Conservation (phyloP, 768 basidiomycete species). For the Lyophyllum semitale region DNA sequence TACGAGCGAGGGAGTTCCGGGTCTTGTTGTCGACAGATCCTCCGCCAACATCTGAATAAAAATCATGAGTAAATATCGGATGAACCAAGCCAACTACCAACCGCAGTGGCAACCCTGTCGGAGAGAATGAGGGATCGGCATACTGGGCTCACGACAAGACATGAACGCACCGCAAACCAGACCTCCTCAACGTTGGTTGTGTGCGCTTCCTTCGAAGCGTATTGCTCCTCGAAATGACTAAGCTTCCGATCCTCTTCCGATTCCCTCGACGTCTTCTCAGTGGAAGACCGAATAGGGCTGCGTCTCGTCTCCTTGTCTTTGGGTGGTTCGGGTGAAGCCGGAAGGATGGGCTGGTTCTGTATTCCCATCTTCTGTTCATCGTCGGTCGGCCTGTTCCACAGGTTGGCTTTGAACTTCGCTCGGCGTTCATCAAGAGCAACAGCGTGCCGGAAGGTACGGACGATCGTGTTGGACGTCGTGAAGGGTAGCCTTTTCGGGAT, state of each 20-base stretch:
- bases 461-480: slow-evolving; percentile 54
- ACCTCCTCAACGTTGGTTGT: slow-evolving; percentile 58
- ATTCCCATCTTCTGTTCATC: slow-evolving; percentile 29
- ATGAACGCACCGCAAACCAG: slow-evolving; percentile 56
- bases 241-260: slow-evolving; percentile 24
- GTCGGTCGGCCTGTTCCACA: slow-evolving; percentile 43
- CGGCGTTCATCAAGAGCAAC: slow-evolving; percentile 65
- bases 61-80: not conserved
- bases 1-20: slow-evolving; percentile 46
- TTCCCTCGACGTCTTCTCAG: not conserved
- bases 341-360: not conserved
- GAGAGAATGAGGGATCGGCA: not conserved
- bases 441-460: slow-evolving; percentile 64
- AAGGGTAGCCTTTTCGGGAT: slow-evolving; percentile 58
- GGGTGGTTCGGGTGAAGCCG: not conserved
- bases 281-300: not conserved
- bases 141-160: not conserved
- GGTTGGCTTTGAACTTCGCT: slow-evolving; percentile 58
- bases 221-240: slow-evolving; percentile 32
- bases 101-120: slow-evolving; percentile 50
- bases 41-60: slow-evolving; percentile 53
- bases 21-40: slow-evolving; percentile 50
- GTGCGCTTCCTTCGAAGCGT: slow-evolving; percentile 22
- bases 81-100: slow-evolving; percentile 1
- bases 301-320: slow-evolving; percentile 1